phyloP scores from a whole-genome alignment of 371 early-diverging fungal genomes.

The Smittium culicis region DNA sequence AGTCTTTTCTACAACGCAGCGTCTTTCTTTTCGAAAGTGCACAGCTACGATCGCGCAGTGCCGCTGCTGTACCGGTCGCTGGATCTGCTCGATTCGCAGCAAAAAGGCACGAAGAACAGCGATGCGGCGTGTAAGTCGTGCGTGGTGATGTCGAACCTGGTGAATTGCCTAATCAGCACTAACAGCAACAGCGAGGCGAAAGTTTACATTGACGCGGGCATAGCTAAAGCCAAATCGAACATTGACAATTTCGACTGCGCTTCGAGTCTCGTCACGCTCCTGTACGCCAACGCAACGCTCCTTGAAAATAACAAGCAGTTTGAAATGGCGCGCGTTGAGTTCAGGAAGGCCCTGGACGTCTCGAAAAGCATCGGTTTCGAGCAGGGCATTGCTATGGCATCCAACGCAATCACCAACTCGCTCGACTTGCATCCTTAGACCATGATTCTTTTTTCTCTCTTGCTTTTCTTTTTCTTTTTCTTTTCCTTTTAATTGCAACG shows the following conservation, averaged over 20 bases:
- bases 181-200: constrained; percentile 18
- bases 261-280: constrained; percentile 27
- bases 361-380: constrained; percentile 17
- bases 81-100: constrained; percentile 23
- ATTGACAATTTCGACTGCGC: constrained; percentile 24
- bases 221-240: constrained; percentile 22
- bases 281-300: constrained; percentile 24
- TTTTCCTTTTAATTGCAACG: too few relatives aligned
- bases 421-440: not conserved
- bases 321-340: constrained; percentile 24
- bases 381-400: constrained; percentile 15
- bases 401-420: constrained; percentile 14
- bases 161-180: constrained; percentile 20
- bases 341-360: constrained; percentile 23
- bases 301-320: constrained; percentile 21
- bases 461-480: too few relatives aligned
- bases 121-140: constrained; percentile 22
- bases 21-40: constrained; percentile 21
- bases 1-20: constrained; percentile 32
- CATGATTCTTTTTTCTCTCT: too few relatives aligned
- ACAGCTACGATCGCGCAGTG: constrained; percentile 20
- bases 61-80: constrained; percentile 30
- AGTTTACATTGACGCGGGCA: constrained; percentile 20
- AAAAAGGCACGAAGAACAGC: constrained; percentile 20
- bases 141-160: constrained; percentile 31